Evolutionary conservation across 78 protist genomes (phyloP).

Genomic region (Dictyostelium discoideum): DNA sequence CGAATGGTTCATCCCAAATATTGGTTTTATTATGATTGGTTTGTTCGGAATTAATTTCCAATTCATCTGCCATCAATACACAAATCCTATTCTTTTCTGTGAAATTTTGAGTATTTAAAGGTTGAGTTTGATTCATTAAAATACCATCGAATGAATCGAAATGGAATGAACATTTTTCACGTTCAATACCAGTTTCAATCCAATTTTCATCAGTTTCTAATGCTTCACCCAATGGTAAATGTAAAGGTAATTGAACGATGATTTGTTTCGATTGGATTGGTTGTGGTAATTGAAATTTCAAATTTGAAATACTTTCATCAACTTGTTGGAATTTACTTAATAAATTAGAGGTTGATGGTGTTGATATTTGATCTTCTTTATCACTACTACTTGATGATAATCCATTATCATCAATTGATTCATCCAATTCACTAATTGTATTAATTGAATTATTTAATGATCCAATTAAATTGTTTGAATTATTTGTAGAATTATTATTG

Average conservation of each 20-base stretch:
- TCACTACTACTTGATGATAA: not conserved
- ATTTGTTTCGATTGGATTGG: constrained; percentile 28
- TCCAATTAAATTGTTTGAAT: not conserved
- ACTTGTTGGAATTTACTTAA: not conserved
- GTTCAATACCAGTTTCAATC: constrained; percentile 55
- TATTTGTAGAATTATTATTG: not conserved
- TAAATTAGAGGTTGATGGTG: not conserved
- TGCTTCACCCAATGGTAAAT: constrained; percentile 70
- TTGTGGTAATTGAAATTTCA: constrained; percentile 32
- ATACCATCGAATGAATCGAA: constrained; percentile 70
- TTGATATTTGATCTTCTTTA: not conserved
- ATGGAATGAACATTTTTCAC: constrained; percentile 62
- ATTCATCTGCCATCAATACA: constrained; percentile 48
- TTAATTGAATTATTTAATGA: not conserved
- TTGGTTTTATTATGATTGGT: constrained; percentile 26
- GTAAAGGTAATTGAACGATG: constrained; percentile 55
- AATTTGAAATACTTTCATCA: constrained; percentile 15
- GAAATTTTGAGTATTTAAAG: constrained; percentile 39
- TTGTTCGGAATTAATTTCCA: not conserved
- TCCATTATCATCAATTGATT: not conserved
- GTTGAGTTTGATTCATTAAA: constrained; percentile 46
- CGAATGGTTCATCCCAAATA: constrained; percentile 71
- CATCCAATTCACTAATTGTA: not conserved
- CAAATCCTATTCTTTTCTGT: constrained; percentile 23
- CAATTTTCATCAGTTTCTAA: constrained; percentile 62